Evolutionary conservation across 139 green algal genomes (phyloP), one percentile per base, ranked within the genome.

Genomic region (Micromonas commoda): DNA sequence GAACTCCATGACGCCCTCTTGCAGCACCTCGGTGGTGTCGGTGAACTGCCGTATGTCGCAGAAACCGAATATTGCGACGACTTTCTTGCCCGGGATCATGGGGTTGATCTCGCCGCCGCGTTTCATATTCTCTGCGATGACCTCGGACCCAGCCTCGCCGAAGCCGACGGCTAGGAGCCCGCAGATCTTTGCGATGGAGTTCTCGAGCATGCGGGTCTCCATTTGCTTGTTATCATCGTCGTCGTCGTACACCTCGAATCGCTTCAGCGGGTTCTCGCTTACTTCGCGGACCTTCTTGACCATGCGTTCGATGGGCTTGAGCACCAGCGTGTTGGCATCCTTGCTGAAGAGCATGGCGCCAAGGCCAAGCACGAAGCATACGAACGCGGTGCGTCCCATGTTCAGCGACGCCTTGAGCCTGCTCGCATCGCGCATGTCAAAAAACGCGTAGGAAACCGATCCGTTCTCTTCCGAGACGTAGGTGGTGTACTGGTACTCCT

Each of bases 1-100:
- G 87, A 96, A 98, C 85, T 97, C 92, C 93, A 98, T 97, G 51
- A 97, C 29, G 26, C 64, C 29, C 45, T 77, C 80, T 67, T 86
- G 78, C 76, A 98, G 82, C 67, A 97, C 90, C 83, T 98, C 94
- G 0, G 94, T 97, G 24, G 91, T 86, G 73, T 98, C 93, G 0
- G 94, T 97, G 88, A 98, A 98, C 39, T 88, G 81, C 2, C 93
- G 86, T 80, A 98, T 97, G 86, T 98, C 94, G 82, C 94, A 98
- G 85, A 98, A 98, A 1, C 93, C 93, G 82, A 97, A 98, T 37
- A 97, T 92, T 26, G 91, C 94, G 9, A 87, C 82, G 81, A 87
- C 90, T 67, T 87, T 92, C 20, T 89, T 83, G 38, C 94, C 94
- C 20, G 92, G 92, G 31, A 85, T 87, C 91, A 97, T 96, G 34